Percentiles rank a stretch among this genome's conserved stretches.
These are phyloP conservation scores for Penicillium sp. DNA, from an alignment of 2,329 filamentous ascomycete species.

Conservation along the genomic window DNA sequence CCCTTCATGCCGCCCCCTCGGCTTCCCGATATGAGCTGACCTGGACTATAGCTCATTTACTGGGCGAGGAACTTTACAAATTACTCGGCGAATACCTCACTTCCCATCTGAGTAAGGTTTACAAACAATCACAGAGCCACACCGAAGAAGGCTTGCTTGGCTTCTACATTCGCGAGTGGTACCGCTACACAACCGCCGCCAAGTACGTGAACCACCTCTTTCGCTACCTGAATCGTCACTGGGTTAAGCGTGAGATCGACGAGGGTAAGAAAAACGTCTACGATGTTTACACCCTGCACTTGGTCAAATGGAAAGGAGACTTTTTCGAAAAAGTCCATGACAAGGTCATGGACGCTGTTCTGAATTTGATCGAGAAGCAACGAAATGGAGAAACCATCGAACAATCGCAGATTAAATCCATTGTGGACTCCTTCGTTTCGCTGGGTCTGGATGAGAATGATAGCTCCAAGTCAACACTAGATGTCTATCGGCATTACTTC, in stretches of 20 bases:
- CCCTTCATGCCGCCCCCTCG: background rate
- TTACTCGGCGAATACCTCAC: conserved; percentile 85
- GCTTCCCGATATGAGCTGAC: background rate
- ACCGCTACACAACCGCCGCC: conserved; percentile 88
- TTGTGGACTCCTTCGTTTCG: conserved; percentile 95
- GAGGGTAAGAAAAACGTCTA: conserved; percentile 98
- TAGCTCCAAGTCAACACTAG: conserved; percentile 87
- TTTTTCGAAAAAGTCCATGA: conserved; percentile 80
- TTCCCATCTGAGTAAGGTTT: conserved; percentile 70
- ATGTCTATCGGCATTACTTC: conserved; percentile 91
- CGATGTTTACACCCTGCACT: conserved; percentile 94
- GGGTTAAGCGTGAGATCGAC: conserved; percentile 98
- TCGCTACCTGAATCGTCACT: conserved; percentile 93
- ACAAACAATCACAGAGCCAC: conserved; percentile 72
- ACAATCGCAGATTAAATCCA: conserved; percentile 92
- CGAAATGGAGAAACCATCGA: conserved; percentile 97
- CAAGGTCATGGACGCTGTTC: conserved; percentile 91
- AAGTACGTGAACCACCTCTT: conserved; percentile 98
- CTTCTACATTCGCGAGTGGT: conserved; percentile 97
- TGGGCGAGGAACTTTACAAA: conserved; percentile 94
- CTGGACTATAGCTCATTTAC: conserved; percentile 69
- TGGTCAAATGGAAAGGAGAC: conserved; percentile 92
- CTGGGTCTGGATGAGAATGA: conserved; percentile 92
- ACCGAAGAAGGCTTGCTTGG: conserved; percentile 84
- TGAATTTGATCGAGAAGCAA: conserved; percentile 96